Conservation (phyloP, 164 flowering plant species). For the Berberis vulgaris region DNA sequence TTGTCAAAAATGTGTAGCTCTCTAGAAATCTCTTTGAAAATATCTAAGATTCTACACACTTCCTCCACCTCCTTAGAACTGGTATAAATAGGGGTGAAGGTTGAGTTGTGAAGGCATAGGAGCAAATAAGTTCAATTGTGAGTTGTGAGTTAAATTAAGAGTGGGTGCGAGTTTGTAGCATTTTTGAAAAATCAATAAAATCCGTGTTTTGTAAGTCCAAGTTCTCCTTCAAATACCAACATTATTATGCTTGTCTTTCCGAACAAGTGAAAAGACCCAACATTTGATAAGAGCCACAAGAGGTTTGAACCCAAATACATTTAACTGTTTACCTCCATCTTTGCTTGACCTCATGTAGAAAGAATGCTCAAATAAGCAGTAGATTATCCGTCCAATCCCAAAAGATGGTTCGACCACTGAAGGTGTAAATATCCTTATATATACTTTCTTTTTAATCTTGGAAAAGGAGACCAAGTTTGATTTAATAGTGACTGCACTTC, state of each 20-base stretch:
- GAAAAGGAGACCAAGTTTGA: slow-evolving; percentile 56
- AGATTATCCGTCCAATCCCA: slow-evolving; percentile 94
- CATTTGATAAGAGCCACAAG: slow-evolving; percentile 83
- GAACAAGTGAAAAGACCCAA: slow-evolving; percentile 91
- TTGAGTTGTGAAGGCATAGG: too few relatives aligned
- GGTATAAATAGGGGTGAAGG: too few relatives aligned
- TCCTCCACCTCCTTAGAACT: too few relatives aligned
- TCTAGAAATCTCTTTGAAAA: too few relatives aligned
- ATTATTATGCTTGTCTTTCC: slow-evolving; percentile 30
- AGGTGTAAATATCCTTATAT: slow-evolving; percentile 82
- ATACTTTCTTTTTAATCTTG: slow-evolving; percentile 56
- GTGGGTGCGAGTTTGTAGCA: too few relatives aligned
- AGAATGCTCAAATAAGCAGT: slow-evolving; percentile 85
- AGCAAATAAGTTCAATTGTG: too few relatives aligned
- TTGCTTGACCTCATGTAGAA: slow-evolving; percentile 82
- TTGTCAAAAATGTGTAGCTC: too few relatives aligned
- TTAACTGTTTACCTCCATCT: slow-evolving; percentile 76
- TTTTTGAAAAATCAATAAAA: too few relatives aligned
- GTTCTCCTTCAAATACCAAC: too few relatives aligned
- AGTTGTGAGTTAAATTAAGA: too few relatives aligned
- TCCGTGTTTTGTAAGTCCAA: too few relatives aligned
- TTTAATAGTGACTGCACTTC: slow-evolving; percentile 41
- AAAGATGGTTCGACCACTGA: slow-evolving; percentile 98
- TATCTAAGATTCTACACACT: too few relatives aligned
- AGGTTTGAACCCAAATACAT: slow-evolving; percentile 58